phyloP scores from a whole-genome alignment of 2,329 filamentous ascomycete species.

The Fusarium sp. region DNA sequence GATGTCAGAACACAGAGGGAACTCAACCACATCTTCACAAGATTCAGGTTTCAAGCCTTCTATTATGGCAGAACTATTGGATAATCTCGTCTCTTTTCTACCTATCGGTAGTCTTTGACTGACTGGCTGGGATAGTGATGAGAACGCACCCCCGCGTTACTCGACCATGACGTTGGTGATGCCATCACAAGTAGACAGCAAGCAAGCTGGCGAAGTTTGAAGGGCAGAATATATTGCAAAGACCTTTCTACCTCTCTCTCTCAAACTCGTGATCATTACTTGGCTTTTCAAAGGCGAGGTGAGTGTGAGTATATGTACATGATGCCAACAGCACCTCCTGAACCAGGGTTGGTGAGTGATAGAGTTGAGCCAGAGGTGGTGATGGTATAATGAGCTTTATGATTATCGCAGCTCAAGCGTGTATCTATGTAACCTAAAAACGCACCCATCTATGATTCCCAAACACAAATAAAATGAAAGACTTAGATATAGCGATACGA shows the following conservation, averaged over 20 bases:
- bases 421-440: background rate
- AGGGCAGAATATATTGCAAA: too few relatives aligned
- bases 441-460: background rate
- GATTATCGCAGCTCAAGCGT: background rate
- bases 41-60: background rate
- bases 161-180: too few relatives aligned
- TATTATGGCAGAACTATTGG: too few relatives aligned
- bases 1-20: background rate
- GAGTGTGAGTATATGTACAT: background rate
- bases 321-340: background rate
- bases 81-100: rapidly evolving
- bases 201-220: background rate
- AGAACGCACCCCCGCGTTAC: background rate
- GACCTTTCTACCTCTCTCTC: rapidly evolving
- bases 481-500: background rate
- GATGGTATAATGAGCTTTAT: background rate
- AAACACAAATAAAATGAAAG: background rate
- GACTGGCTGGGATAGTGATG: too few relatives aligned
- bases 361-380: background rate
- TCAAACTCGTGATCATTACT: rapidly evolving
- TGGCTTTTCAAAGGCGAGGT: background rate
- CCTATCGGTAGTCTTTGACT: rapidly evolving
- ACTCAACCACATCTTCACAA: background rate
- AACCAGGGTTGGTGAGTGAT: background rate
- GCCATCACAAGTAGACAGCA: too few relatives aligned